Base-by-base conservation (phyloP, 345 rosid species). In the Eucalyptus tenuipes region DNA sequence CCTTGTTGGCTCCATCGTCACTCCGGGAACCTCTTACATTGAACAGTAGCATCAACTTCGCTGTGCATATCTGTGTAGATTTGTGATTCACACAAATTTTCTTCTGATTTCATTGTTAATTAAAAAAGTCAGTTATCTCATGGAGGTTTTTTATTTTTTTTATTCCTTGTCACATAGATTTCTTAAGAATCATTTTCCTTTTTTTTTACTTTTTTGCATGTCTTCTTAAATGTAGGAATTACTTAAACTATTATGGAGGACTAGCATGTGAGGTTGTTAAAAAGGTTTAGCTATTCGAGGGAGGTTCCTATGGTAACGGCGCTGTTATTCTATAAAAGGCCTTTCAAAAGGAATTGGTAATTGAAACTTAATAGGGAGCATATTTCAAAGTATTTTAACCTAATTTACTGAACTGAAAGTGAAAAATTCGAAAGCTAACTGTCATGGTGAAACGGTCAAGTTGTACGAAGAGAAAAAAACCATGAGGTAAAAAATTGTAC, bases 1-100 rank as follows among this genome's bases (percentile, higher is more conserved):
- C 93, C 11, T 89, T 42, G 92, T 91, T 17, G 86, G 48, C 10
- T 89, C 33, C 11, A 92, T 79, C 6, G 92, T 92, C 71, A 88
- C 71, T 31, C 88, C 88, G 10, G 87, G 84, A 89, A n/a, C 85
- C 91, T 12, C 93, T 94, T 3, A 87, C 0, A 40, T 94, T 93
- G 86, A 94, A 90, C 7, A 92, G 53, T 7, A 93, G 45, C 25
- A 92, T 13, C 1, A 86, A 88, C 49, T 7, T 59, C 0, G 0
- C 0, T 0, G 0, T 59, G n/a, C 13, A 57, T 0, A 10, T 57
- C 14, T 57, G 92, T 0, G 92, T 0, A 59, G 0, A 25, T 27
- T 59, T 0, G n/a, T 59, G 66, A 59, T 59, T 59, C n/a, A 57
- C 66, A 33, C n/a, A n/a, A 20, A 31, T 79, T 75, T 87, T 14